A percentile compares a stretch with the other conserved stretches of the same genome.
Evolutionary conservation across 1,284 basidiomycete species (phyloP).

Genomic region (Tremellales sp.): DNA sequence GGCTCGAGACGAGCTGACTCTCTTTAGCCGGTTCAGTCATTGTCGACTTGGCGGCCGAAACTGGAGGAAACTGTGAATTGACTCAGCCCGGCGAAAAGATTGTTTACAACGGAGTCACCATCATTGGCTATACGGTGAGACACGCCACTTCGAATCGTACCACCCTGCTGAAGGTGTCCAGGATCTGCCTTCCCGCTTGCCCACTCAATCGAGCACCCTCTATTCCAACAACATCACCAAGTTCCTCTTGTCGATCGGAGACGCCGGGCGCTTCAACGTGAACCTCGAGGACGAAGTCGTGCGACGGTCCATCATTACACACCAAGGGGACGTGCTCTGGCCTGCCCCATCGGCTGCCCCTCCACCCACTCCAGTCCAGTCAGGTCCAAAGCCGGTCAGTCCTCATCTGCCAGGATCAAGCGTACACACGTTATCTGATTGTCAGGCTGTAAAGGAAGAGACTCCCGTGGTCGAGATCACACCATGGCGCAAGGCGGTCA

Average conservation of each 20-base stretch:
- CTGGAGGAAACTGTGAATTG: conserved; percentile 76
- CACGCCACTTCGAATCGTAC: not conserved
- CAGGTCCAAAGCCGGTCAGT: too few relatives aligned
- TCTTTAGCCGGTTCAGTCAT: conserved; percentile 62
- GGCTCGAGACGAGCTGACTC: conserved; percentile 1
- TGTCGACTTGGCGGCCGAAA: conserved; percentile 77
- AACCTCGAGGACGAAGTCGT: conserved; percentile 77
- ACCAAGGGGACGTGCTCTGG: conserved; percentile 62
- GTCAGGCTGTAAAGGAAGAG: conserved; percentile 22
- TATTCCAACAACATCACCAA: conserved; percentile 88
- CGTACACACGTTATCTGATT: too few relatives aligned
- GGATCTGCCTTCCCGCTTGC: conserved; percentile 74
- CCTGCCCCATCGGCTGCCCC: conserved; percentile 50
- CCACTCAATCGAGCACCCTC: conserved; percentile 77
- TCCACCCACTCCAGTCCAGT: too few relatives aligned
- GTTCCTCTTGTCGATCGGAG: conserved; percentile 72
- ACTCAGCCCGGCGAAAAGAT: conserved; percentile 68
- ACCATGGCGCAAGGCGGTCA: conserved; percentile 72
- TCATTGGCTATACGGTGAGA: conserved; percentile 59
- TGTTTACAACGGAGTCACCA: conserved; percentile 66
- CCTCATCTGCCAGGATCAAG: too few relatives aligned
- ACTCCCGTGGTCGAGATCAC: conserved; percentile 57
- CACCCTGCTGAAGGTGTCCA: too few relatives aligned
- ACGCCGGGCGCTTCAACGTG: conserved; percentile 59
- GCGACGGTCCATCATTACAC: conserved; percentile 70